phyloP scores from a whole-genome alignment of 2,329 filamentous ascomycete genomes.

The Thelonectria rubi region DNA sequence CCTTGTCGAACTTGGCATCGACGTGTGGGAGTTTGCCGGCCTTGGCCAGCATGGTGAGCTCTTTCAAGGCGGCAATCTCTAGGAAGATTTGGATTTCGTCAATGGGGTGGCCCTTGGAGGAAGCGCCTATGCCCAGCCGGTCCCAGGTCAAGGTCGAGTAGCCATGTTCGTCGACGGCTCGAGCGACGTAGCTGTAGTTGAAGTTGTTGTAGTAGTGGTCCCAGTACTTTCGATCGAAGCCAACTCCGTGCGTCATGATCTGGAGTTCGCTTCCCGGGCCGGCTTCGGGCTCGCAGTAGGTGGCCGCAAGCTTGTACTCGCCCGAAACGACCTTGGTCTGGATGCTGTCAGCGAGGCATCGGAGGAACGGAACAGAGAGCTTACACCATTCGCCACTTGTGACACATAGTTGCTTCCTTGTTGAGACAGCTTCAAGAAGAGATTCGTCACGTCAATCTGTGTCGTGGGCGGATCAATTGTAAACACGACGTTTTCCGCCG shows the following conservation, averaged over 20 bases:
- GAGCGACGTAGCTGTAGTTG: constrained; percentile 70
- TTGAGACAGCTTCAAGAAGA: constrained; percentile 59
- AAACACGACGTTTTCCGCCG: constrained; percentile 63
- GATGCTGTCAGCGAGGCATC: constrained; percentile 15
- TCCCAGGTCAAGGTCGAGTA: constrained; percentile 70
- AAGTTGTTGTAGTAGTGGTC: constrained; percentile 64
- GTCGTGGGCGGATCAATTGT: constrained; percentile 55
- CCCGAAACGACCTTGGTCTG: constrained; percentile 62
- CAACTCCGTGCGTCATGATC: constrained; percentile 54
- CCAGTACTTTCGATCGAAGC: constrained; percentile 65
- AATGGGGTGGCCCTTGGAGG: constrained; percentile 66
- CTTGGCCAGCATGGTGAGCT: constrained; percentile 61
- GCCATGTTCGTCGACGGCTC: constrained; percentile 62
- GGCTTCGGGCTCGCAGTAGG: constrained; percentile 66
- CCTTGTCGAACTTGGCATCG: constrained; percentile 49
- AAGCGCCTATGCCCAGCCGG: constrained; percentile 68
- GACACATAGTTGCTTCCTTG: constrained; percentile 61
- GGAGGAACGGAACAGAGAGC: constrained; percentile 19
- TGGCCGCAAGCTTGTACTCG: constrained; percentile 65
- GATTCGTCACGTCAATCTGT: constrained; percentile 67
- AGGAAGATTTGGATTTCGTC: constrained; percentile 66
- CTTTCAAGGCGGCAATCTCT: constrained; percentile 66
- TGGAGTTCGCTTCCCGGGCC: constrained; percentile 51
- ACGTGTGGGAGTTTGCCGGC: constrained; percentile 55
- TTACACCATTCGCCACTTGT: constrained; percentile 54